Conservation (phyloP, 2,329 filamentous ascomycete species). For the Cercospora janseana region DNA sequence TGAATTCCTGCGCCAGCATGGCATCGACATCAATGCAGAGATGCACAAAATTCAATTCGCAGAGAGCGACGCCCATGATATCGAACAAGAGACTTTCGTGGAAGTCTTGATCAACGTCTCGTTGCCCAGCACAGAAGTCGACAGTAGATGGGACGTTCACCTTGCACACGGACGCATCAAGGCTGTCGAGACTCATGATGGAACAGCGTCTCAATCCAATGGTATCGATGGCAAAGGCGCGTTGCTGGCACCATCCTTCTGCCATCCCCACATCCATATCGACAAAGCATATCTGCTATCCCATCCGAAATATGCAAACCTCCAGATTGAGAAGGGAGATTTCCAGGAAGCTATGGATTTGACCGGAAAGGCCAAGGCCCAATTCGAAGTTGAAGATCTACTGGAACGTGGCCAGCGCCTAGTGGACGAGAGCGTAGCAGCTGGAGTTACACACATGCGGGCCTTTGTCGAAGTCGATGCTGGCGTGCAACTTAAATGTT, state of each 20-base stretch:
- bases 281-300: slow-evolving; percentile 65
- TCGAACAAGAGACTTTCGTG: background rate
- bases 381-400: slow-evolving; percentile 63
- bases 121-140: slow-evolving; percentile 13
- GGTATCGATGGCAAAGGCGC: slow-evolving; percentile 43
- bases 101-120: slow-evolving; percentile 15
- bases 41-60: slow-evolving; percentile 33
- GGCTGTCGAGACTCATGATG: background rate
- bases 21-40: slow-evolving; percentile 38
- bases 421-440: slow-evolving; percentile 61
- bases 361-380: slow-evolving; percentile 60
- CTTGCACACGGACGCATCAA: slow-evolving; percentile 11
- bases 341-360: slow-evolving; percentile 64
- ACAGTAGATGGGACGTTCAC: slow-evolving; percentile 21
- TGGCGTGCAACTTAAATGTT: slow-evolving; percentile 57
- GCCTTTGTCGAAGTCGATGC: slow-evolving; percentile 71
- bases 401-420: slow-evolving; percentile 63
- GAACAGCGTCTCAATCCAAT: background rate
- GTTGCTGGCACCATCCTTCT: slow-evolving; percentile 57
- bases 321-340: slow-evolving; percentile 59
- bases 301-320: slow-evolving; percentile 58
- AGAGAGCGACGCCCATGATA: background rate
- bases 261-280: slow-evolving; percentile 71
- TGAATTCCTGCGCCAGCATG: slow-evolving; percentile 34
- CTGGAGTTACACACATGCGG: slow-evolving; percentile 67